Conservation (phyloP, 139 green algal species). For the Monoraphidium neglectum region DNA sequence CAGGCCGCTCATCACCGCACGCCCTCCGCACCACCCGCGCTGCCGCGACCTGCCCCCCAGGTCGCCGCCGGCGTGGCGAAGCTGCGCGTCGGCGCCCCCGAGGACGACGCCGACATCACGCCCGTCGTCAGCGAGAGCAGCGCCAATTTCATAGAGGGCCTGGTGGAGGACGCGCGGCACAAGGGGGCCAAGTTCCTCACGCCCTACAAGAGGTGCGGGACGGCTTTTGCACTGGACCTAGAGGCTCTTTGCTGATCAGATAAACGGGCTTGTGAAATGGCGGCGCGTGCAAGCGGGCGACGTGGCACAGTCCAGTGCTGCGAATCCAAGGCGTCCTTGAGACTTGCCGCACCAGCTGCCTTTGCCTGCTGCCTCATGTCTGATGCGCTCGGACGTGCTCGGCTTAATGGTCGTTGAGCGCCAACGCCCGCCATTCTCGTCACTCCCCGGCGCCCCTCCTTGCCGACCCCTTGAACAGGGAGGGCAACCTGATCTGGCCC, state of each 20-base stretch:
- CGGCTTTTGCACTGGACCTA: too few species aligned
- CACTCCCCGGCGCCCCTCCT: too few species aligned
- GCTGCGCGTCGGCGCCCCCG: conserved; percentile 83
- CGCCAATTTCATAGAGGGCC: conserved; percentile 94
- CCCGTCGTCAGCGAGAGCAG: conserved; percentile 82
- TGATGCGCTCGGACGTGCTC: too few species aligned
- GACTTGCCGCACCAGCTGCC: too few species aligned
- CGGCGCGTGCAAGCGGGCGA: too few species aligned
- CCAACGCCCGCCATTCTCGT: too few species aligned
- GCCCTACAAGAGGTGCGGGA: conserved; percentile 58
- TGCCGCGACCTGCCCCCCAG: not conserved
- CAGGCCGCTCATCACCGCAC: not conserved
- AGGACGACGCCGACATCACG: conserved; percentile 90
- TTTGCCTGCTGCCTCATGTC: too few species aligned
- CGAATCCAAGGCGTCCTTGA: too few species aligned
- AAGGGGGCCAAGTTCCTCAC: conserved; percentile 73
- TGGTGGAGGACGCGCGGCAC: conserved; percentile 67
- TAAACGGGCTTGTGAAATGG: too few species aligned
- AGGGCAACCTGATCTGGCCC: conserved; percentile 96
- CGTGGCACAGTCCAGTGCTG: too few species aligned
- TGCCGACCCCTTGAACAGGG: conserved; percentile 17
- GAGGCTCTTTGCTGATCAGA: too few species aligned
- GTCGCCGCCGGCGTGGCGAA: conserved; percentile 62
- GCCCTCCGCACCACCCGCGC: not conserved
- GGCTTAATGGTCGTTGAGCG: too few species aligned